A percentile compares a stretch with the other conserved stretches of the same genome.
Evolutionary conservation across 768 basidiomycete species (phyloP).

Genomic region (Tephrocybe rancida): DNA sequence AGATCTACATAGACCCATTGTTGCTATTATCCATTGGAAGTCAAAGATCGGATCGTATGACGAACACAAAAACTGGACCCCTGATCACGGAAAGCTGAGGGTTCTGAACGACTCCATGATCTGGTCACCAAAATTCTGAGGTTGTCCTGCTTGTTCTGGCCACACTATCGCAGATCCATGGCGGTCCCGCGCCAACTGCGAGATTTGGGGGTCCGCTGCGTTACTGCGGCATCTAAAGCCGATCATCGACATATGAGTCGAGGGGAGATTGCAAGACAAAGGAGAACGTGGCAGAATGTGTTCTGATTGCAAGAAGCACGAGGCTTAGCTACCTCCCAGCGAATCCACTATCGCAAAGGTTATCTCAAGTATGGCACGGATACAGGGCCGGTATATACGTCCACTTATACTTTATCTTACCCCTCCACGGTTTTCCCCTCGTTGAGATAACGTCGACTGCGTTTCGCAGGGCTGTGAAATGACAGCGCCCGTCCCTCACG

Average conservation of each 20-base stretch:
- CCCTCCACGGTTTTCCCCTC: not conserved
- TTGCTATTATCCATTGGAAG: no score
- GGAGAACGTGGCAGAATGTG: not conserved
- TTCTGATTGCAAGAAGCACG: not conserved
- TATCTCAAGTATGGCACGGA: not conserved
- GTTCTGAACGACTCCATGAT: not conserved
- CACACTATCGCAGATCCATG: slow-evolving; percentile 1
- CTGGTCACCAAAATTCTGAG: slow-evolving; percentile 14
- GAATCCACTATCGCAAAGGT: not conserved
- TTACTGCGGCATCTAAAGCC: no score
- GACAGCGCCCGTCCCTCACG: not conserved
- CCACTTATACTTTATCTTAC: not conserved
- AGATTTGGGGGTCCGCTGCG: not conserved
- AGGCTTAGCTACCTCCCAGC: not conserved
- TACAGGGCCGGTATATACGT: not conserved
- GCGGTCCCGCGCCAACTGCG: slow-evolving; percentile 5
- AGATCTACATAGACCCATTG: slow-evolving; percentile 7
- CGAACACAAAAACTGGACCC: not conserved
- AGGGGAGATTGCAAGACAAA: no score
- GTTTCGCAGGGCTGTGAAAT: not conserved
- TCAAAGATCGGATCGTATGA: not conserved
- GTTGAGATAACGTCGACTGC: not conserved
- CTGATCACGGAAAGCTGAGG: slow-evolving; percentile 2
- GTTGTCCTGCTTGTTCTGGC: slow-evolving; percentile 9
- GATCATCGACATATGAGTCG: no score